Evolutionary conservation across 495 filamentous ascomycete genomes (phyloP).

Genomic region (Penicillium argentinense): DNA sequence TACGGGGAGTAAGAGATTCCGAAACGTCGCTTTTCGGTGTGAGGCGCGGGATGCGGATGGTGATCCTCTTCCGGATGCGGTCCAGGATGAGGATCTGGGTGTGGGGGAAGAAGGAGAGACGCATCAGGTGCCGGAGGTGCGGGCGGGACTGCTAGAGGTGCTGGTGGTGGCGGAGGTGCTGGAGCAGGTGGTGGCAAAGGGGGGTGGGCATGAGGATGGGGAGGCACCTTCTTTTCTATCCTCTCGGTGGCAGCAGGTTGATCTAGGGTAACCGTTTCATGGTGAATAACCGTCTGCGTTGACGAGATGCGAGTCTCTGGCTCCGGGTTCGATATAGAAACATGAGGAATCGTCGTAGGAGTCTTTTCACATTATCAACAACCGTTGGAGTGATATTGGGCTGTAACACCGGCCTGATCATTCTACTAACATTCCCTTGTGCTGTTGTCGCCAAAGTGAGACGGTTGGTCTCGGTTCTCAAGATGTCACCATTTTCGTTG

Average conservation of each 20-base stretch:
- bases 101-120: neutral
- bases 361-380: constrained; percentile 7
- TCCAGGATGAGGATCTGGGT: constrained; percentile 3
- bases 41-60: constrained; percentile 12
- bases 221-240: neutral
- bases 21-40: constrained; percentile 20
- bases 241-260: neutral
- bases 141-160: neutral
- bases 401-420: neutral
- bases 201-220: neutral
- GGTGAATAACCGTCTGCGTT: neutral
- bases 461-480: constrained; percentile 30
- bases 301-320: neutral
- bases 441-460: constrained; percentile 3
- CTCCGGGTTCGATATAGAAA: neutral
- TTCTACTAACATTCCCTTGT: constrained; percentile 19
- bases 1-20: constrained; percentile 79
- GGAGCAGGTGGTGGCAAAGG: neutral
- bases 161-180: neutral
- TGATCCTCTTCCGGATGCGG: no score
- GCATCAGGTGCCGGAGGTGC: neutral
- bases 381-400: neutral
- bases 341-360: neutral
- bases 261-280: neutral
- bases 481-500: constrained; percentile 57